Evolutionary conservation across 2,329 filamentous ascomycete species (phyloP).

Genomic region (Madurella mycetomatis): DNA sequence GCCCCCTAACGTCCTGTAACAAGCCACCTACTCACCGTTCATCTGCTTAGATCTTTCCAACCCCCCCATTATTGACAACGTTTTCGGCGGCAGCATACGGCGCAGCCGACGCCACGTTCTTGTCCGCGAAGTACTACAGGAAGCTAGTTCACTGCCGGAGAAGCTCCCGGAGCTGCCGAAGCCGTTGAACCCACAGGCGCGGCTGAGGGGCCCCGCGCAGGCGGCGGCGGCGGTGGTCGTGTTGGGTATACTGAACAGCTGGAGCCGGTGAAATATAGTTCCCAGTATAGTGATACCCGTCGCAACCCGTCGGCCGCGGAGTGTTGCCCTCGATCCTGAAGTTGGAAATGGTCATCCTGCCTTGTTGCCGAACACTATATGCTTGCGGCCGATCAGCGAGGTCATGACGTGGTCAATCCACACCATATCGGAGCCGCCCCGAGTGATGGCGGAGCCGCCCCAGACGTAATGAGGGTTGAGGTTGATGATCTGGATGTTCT

Average conservation of each 20-base stretch:
- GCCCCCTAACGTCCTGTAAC: too few relatives aligned
- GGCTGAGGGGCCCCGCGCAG: conserved; percentile 45
- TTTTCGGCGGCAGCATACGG: conserved; percentile 9
- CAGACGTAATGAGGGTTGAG: conserved; percentile 56
- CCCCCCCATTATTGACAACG: conserved; percentile 5
- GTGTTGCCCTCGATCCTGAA: conserved; percentile 53
- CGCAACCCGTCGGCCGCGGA: conserved; percentile 53
- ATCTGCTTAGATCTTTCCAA: conserved; percentile 8
- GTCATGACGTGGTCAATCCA: conserved; percentile 55
- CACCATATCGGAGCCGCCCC: conserved; percentile 42
- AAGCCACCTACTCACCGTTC: too few relatives aligned
- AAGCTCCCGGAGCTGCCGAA: conserved; percentile 40
- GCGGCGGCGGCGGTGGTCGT: conserved; percentile 33
- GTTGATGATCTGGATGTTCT: conserved; percentile 53
- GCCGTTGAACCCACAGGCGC: conserved; percentile 47
- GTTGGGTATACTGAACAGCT: conserved; percentile 32
- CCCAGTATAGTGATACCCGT: conserved; percentile 59
- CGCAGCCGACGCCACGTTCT: conserved; percentile 10
- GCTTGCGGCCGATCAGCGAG: conserved; percentile 55
- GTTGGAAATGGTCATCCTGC: conserved; percentile 58
- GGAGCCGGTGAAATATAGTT: conserved; percentile 52
- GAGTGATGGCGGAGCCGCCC: conserved; percentile 55
- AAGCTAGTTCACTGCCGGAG: conserved; percentile 41
- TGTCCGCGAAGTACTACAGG: conserved; percentile 42
- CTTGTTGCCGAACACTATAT: conserved; percentile 53